Evolutionary conservation across 768 basidiomycete genomes (phyloP).

Genomic region (Psilocybe cubensis): DNA sequence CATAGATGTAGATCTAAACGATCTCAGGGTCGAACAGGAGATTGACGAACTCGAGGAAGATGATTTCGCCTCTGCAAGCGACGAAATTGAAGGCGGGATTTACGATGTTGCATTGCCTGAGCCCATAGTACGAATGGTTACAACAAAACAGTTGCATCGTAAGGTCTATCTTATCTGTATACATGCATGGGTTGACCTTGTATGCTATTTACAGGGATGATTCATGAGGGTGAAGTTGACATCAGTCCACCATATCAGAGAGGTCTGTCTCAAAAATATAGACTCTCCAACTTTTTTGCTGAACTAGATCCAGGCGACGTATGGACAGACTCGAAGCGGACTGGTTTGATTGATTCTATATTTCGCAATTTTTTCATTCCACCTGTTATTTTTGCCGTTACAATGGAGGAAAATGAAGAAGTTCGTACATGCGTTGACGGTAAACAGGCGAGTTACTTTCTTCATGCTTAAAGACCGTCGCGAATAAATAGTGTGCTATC

Average conservation of each 20-base stretch:
- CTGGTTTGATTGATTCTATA: conserved; percentile 75
- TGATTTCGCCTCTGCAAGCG: conserved; percentile 36
- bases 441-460: conserved; percentile 69
- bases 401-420: conserved; percentile 56
- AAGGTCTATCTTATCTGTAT: conserved; percentile 17
- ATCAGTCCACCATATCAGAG: conserved; percentile 74
- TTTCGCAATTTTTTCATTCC: conserved; percentile 81
- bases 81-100: conserved; percentile 31
- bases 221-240: conserved; percentile 73
- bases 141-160: conserved; percentile 53
- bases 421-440: conserved; percentile 76
- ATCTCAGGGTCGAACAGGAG: conserved; percentile 30
- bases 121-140: conserved; percentile 42
- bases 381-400: conserved; percentile 74
- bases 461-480: neutral
- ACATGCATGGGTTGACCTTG: neutral
- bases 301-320: conserved; percentile 61
- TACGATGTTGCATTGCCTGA: conserved; percentile 44
- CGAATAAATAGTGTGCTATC: neutral
- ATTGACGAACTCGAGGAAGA: conserved; percentile 54
- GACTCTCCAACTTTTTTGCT: neutral
- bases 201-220: conserved; percentile 45
- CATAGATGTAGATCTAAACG: conserved; percentile 6
- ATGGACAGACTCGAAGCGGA: conserved; percentile 73
- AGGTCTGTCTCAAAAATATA: conserved; percentile 43